Conservation (phyloP, 2,329 filamentous ascomycete genomes). For the Trichoderma harzianum region DNA sequence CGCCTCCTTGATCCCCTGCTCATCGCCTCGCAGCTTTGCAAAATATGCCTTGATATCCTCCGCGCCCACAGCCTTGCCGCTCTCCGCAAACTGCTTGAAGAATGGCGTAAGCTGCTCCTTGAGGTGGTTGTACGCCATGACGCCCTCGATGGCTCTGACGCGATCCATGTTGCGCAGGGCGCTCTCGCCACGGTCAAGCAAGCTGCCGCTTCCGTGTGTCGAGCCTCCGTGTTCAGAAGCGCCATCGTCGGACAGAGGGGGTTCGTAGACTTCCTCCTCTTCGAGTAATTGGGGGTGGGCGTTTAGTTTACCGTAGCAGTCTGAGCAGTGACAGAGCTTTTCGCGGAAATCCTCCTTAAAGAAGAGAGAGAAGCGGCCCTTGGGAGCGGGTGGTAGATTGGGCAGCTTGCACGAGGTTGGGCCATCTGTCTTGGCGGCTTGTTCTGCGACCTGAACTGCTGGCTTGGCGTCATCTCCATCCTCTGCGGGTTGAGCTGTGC, state of each 20-base stretch:
- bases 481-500: background rate
- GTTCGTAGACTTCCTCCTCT: conserved; percentile 92
- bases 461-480: background rate
- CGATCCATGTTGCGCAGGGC: conserved; percentile 89
- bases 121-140: conserved; percentile 96
- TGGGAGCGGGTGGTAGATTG: conserved; percentile 54
- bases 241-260: conserved; percentile 70
- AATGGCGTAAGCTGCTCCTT: conserved; percentile 96
- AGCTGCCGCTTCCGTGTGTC: conserved; percentile 70
- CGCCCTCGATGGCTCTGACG: conserved; percentile 88
- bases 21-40: conserved; percentile 87
- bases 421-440: background rate
- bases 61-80: conserved; percentile 79
- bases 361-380: conserved; percentile 74
- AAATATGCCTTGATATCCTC: conserved; percentile 98
- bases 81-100: conserved; percentile 89
- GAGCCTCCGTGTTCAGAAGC: conserved; percentile 53
- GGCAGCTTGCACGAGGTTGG: conserved; percentile 54
- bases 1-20: conserved; percentile 65
- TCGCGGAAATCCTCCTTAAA: conserved; percentile 75
- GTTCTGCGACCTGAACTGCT: conserved; percentile 14
- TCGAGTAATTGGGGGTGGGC: conserved; percentile 79
- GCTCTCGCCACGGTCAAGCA: conserved; percentile 89
- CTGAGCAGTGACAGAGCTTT: conserved; percentile 74
- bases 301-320: conserved; percentile 73